Evolutionary conservation across 23 red algal species (phyloP).

Genomic region (Gracilaria domingensis): DNA sequence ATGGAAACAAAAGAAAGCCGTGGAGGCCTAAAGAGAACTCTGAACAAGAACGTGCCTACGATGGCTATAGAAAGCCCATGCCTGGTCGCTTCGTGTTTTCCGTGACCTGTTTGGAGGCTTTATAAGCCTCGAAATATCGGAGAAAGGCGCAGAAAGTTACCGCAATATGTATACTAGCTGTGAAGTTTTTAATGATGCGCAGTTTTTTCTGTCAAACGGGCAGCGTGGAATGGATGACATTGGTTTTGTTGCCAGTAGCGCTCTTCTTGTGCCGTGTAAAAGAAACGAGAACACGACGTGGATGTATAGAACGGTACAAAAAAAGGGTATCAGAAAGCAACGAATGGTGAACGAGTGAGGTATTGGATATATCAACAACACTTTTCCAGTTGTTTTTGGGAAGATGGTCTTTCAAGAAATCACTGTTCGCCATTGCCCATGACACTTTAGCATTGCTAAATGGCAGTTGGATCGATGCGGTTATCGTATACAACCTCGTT

Average conservation of each 20-base stretch:
- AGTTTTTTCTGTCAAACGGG: slow-evolving; percentile 3
- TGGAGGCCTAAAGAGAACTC: neutral
- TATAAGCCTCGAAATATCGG: slow-evolving; percentile 12
- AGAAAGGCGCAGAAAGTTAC: slow-evolving; percentile 38
- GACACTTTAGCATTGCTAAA: too few species aligned
- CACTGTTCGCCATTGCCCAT: too few species aligned
- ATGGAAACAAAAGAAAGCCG: neutral
- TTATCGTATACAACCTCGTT: too few species aligned
- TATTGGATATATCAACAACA: too few species aligned
- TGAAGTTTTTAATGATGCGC: too few species aligned
- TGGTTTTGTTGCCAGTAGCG: neutral
- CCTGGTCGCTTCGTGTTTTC: neutral
- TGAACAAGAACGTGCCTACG: neutral
- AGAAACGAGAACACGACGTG: slow-evolving; percentile 27
- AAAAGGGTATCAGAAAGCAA: slow-evolving; percentile 11
- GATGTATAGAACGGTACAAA: slow-evolving; percentile 5
- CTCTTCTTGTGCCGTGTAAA: neutral
- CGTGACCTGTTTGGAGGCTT: slow-evolving; percentile 35
- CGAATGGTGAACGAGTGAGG: too few species aligned
- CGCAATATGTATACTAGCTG: neutral
- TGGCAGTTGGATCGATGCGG: too few species aligned
- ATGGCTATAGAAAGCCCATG: neutral
- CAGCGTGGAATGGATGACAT: slow-evolving; percentile 47
- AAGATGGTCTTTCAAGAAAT: neutral
- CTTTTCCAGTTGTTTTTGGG: slow-evolving; percentile 13